phyloP scores from a whole-genome alignment of 2,329 filamentous ascomycete genomes.

The Xylariaceae sp. region DNA sequence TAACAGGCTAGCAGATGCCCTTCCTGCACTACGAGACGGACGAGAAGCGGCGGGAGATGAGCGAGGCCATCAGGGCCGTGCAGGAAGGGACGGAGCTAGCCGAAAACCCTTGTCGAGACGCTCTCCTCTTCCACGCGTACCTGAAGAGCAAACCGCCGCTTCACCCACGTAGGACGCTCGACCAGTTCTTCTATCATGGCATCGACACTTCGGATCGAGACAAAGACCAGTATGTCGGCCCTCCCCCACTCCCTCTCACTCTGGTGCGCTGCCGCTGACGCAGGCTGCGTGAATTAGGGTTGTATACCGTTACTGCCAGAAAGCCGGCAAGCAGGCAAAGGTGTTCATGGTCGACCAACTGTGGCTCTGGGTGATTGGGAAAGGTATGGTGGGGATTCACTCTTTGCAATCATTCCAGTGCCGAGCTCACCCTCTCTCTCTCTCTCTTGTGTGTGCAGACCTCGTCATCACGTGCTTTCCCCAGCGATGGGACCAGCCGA shows the following conservation, averaged over 20 bases:
- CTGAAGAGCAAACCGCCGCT: conserved; percentile 41
- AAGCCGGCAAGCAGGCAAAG: conserved; percentile 42
- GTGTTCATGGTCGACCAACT: conserved; percentile 66
- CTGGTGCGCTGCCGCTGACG: not conserved
- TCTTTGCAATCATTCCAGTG: not conserved
- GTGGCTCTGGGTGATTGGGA: conserved; percentile 58
- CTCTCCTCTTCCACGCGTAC: conserved; percentile 44
- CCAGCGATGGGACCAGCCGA: conserved; percentile 54
- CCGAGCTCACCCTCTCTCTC: conserved; percentile 7
- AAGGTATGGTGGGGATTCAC: conserved; percentile 23
- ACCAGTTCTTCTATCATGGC: conserved; percentile 62
- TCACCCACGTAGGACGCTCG: conserved; percentile 57
- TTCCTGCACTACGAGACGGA: conserved; percentile 62
- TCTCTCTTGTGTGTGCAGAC: too few species aligned
- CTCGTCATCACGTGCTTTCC: conserved; percentile 56
- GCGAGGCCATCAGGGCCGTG: conserved; percentile 40
- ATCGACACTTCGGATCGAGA: conserved; percentile 56
- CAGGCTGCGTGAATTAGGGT: conserved; percentile 31
- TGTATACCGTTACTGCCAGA: conserved; percentile 51
- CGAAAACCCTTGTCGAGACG: conserved; percentile 32
- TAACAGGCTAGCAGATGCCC: conserved; percentile 46
- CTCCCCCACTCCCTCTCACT: not conserved
- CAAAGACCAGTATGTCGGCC: conserved; percentile 41
- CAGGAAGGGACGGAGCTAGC: conserved; percentile 29
- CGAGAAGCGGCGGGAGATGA: conserved; percentile 49